Conservation (phyloP, 1,139 yeast genomes). For the Cylindricascospora bacillispora region DNA sequence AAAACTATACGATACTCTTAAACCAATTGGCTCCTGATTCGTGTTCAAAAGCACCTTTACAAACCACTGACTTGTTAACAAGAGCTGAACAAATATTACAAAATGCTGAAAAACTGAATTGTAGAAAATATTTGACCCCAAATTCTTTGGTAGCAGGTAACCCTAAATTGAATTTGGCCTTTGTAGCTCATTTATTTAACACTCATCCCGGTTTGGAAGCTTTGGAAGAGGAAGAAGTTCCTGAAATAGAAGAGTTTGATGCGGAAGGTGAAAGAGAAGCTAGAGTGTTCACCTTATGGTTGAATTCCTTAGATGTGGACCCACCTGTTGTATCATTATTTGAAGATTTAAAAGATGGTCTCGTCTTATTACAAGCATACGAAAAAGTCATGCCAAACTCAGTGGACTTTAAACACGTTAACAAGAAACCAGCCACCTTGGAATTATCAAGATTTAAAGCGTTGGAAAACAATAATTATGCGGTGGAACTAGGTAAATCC, state of each 20-base stretch:
- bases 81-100: conserved; percentile 80
- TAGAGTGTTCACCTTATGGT: conserved; percentile 94
- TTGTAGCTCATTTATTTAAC: conserved; percentile 92
- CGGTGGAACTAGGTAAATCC: conserved; percentile 89
- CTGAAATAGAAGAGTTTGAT: conserved; percentile 85
- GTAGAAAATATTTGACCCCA: conserved; percentile 91
- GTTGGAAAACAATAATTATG: conserved; percentile 89
- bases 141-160: conserved; percentile 89
- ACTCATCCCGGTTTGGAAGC: conserved; percentile 96
- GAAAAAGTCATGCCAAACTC: conserved; percentile 93
- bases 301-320: conserved; percentile 89
- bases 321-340: conserved; percentile 87
- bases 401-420: conserved; percentile 68
- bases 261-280: conserved; percentile 99
- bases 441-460: conserved; percentile 88
- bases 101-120: conserved; percentile 83
- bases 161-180: conserved; percentile 90
- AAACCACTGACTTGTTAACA: conserved; percentile 53
- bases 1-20: conserved; percentile 79
- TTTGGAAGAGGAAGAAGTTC: conserved; percentile 79
- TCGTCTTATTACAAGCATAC: conserved; percentile 77
- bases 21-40: conserved; percentile 77
- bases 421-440: conserved; percentile 67
- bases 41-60: conserved; percentile 74
- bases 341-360: conserved; percentile 93